Evolutionary conservation across 1,139 yeast species (phyloP), one percentile per base, ranked within the genome.

Genomic region (Geotrichum candidum): DNA sequence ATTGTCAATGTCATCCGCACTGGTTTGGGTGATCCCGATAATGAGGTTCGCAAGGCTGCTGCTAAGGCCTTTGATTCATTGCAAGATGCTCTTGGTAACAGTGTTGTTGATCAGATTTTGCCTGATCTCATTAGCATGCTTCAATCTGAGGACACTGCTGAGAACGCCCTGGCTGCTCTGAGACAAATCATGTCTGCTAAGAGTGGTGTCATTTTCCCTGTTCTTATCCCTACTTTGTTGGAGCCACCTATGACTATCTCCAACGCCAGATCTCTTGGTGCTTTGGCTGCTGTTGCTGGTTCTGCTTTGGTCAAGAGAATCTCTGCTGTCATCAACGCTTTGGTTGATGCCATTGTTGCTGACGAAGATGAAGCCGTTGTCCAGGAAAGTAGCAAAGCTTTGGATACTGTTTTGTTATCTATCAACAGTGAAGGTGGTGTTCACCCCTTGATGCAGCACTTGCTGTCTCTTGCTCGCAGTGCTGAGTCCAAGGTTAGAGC

Each of bases 181-280:
- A 87, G 88, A 76, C 98, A 91, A 72, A 88, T 94, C 69, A 90
- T 95, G 96, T 84, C 95, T 5, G 86, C 92, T 13, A 89, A 90
- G 73, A 83, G 97, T 6, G 96, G 90, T 65, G 86, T 89, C 1
- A 90, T 94, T 64, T 91, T 95, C 92, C 98, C 99, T 61, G 88
- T 90, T 60, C 82, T 94, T 72, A 82, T 94, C 64, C 98, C 99
- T 58, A 84, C 96, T 0, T 80, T 95, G 72, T 80, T 92, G 71
- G 74, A 85, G 10, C 86, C 92, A 10, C 97, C 97, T 10, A 85
- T 94, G 65, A 91, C 90, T 68, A 80, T 84, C 0, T 86, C 87
- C 78, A 91, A 92, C 76, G 96, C 97, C 25, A 81, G 82, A 62
- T 96, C 97, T 3, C 80, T 94, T 65, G 91, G 96, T 31, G 86